Percentiles rank a stretch among this genome's conserved stretches.
phyloP scores from a whole-genome alignment of 1,284 basidiomycete species.

The Abortiporus biennis region DNA sequence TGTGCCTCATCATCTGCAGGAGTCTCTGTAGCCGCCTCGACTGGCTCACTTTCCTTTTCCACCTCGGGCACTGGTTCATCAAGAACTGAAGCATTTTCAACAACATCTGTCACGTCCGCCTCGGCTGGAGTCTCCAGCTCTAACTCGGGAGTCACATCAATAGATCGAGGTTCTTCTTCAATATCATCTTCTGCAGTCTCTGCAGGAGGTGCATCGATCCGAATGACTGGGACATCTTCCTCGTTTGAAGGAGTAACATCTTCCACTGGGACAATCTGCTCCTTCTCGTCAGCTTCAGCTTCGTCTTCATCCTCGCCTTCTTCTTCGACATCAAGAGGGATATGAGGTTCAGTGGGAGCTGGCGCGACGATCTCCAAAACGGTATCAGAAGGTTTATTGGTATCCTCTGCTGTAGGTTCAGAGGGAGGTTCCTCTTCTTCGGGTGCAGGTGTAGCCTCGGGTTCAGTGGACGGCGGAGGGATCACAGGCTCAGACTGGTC shows the following conservation, averaged over 20 bases:
- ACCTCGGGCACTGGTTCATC: too few species aligned
- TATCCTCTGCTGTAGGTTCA: neutral
- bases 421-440: neutral
- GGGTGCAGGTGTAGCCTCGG: neutral
- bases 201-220: neutral
- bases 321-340: conserved; percentile 6
- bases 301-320: neutral
- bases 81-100: too few species aligned
- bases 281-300: conserved; percentile 1
- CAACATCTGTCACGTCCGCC: too few species aligned
- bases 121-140: too few species aligned
- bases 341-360: conserved; percentile 8
- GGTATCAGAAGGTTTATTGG: neutral
- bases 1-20: too few species aligned
- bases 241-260: neutral
- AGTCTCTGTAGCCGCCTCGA: too few species aligned
- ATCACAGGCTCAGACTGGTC: neutral
- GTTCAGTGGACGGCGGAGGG: neutral
- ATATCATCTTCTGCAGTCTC: neutral
- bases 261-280: neutral
- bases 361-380: conserved; percentile 9
- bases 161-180: neutral
- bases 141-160: too few species aligned
- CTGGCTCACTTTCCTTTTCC: too few species aligned
- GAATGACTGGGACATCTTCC: neutral